Evolutionary conservation across 2,329 filamentous ascomycete genomes (phyloP), one percentile per base, ranked within the genome.

Genomic region (Aspergillus quadrilineatus): DNA sequence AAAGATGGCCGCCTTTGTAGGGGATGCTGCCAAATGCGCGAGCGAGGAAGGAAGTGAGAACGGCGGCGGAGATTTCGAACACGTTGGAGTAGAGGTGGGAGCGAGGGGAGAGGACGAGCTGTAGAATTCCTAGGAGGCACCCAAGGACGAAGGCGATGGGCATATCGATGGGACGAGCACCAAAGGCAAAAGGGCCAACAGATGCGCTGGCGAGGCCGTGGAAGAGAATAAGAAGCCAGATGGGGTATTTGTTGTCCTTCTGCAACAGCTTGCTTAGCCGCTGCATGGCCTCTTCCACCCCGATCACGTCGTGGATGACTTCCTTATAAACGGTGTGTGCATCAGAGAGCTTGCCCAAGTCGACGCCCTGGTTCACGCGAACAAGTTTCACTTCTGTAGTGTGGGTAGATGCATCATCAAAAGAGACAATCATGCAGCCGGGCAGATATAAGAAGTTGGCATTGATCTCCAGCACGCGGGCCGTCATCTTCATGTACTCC

Each of bases 371-470:
- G 1, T 69, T 65, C 36, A 73, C 72, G 44, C 75, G 72, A 26
- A 80, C 72, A 29, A 80, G 66, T 53, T 78, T 77, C 36, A 80
- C 74, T 57, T 80, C 78, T 1, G 77, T 77, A 5, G 77, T 79
- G 60, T 79, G 77, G 1, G 78, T 80, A 6, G 71, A 68, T 4
- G 69, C 63, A 53, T 80, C 78, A 50, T 86, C 92, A 68, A 97
- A 97, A 3, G 91, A 94, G 69, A 96, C 89, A 55, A 97, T 89
- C 93, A 97, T 97, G 68, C 90, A 95, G 0, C 90, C 90, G 0
- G 93, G 92, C 32, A 97, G 85, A 70, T 97, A 97, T 17, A 97
- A 77, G 66, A 96, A 97, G 68, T 96, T 91, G 12, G 89, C 89
- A 60, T 96, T 89, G 29, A 96, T 93, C 73, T 93, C 90, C 42